phyloP scores from a whole-genome alignment of 108 stramenopile genomes.

The Nitzschia sp. region DNA sequence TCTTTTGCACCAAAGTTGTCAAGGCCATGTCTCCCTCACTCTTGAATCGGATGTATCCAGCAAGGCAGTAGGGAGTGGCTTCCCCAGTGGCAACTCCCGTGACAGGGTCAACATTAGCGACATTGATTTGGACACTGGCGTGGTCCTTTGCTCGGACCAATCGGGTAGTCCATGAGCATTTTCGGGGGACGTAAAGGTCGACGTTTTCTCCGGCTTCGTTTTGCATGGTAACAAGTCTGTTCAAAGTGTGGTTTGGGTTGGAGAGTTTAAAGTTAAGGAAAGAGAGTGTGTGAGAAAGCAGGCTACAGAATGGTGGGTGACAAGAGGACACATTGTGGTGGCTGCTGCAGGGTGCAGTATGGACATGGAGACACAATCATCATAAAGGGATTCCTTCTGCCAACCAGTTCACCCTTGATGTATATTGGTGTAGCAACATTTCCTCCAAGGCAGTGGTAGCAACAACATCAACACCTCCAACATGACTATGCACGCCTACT shows the following conservation, averaged over 20 bases:
- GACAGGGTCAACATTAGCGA: conserved; percentile 92
- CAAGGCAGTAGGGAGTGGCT: conserved; percentile 73
- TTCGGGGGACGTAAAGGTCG: conserved; percentile 97
- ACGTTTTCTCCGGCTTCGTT: conserved; percentile 96
- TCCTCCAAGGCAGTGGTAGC: no score
- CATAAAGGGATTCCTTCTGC: no score
- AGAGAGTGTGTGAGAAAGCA: no score
- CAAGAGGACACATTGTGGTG: no score
- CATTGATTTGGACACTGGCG: conserved; percentile 95
- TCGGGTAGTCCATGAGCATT: conserved; percentile 97
- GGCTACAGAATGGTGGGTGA: no score
- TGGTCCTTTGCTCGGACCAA: conserved; percentile 93
- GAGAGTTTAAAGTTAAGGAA: no score
- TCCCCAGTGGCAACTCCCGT: conserved; percentile 90
- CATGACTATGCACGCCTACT: no score
- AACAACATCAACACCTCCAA: no score
- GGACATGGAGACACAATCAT: no score
- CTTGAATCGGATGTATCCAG: conserved; percentile 93
- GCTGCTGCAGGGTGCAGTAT: no score
- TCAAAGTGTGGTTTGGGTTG: neutral
- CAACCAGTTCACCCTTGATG: no score
- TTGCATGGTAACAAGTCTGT: conserved; percentile 67
- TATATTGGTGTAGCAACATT: no score
- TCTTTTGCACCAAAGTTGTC: conserved; percentile 70
- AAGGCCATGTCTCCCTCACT: conserved; percentile 91